Evolutionary conservation across 2,329 filamentous ascomycete genomes (phyloP), one percentile per base, ranked within the genome.

Genomic region (Coniochaeta sp.): DNA sequence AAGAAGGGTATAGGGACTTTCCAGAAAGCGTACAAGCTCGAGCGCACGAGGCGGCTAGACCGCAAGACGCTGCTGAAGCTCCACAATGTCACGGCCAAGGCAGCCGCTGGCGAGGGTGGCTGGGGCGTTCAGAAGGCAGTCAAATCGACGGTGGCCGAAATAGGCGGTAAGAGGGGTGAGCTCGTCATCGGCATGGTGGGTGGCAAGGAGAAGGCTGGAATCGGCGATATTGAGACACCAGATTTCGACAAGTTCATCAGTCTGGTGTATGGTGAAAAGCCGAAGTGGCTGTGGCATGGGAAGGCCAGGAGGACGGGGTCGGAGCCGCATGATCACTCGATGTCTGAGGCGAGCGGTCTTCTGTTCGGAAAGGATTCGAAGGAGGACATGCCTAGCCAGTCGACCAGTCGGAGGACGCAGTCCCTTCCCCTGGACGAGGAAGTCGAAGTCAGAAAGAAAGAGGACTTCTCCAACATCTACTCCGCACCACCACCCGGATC

Each of bases 161-260:
- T 99, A 33, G 90, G 90, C 58, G 92, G 94, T 13, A 96, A 96
- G 66, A 86, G 92, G 50, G 91, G 91, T 47, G 92, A 96, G 66
- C 88, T 96, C 71, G 86, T 96, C 46, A 90, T 95, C 75, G 91
- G 90, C n/a, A 95, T 95, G 76, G 91, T 96, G 6, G 87, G 85
- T 33, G 84, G 87, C 24, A 84, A 86, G 47, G 91, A 95, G 60
- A 95, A 95, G 68, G 89, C 85, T 52, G 89, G 90, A 3, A 91
- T 97, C 57, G 87, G 89, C 4, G 92, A 96, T 60, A 85, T 96
- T 31, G 94, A 99, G 70, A 97, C 91, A 1, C 76, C 90, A 9
- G 91, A 97, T 62, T 83, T 96, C 51, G 91, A 95, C 59, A 83
- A 78, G 45, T 95, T 97, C 58, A 79, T 89, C 48, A 83, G 83